phyloP scores from a whole-genome alignment of 2,329 filamentous ascomycete genomes.

The Hortaea sp. region DNA sequence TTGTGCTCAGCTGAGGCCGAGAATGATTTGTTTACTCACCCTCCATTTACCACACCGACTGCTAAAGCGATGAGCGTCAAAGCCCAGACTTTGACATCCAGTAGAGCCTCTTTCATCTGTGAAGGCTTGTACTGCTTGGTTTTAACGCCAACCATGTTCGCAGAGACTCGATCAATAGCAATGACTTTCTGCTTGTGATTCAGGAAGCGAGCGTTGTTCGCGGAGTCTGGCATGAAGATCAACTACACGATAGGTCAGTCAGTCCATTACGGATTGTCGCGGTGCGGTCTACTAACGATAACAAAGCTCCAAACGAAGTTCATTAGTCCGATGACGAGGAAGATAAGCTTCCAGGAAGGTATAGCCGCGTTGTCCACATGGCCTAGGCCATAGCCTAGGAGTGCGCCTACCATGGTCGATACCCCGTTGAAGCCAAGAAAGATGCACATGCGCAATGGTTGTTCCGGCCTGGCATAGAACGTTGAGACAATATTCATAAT shows the following conservation, averaged over 20 bases:
- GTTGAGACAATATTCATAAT: conserved; percentile 20
- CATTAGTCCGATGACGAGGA: conserved; percentile 6
- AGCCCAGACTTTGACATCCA: conserved; percentile 49
- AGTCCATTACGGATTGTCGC: background rate
- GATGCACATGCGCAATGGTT: conserved; percentile 31
- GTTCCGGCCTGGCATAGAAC: conserved; percentile 4
- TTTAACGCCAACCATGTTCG: conserved; percentile 35
- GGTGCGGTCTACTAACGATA: background rate
- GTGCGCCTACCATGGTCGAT: conserved; percentile 28
- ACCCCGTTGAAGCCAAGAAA: conserved; percentile 30
- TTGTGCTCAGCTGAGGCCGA: conserved; percentile 27
- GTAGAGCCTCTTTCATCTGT: conserved; percentile 43
- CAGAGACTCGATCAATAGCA: conserved; percentile 27
- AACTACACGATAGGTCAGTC: conserved; percentile 19
- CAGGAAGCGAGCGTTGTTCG: conserved; percentile 43
- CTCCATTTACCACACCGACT: conserved; percentile 9
- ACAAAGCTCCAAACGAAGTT: conserved; percentile 10
- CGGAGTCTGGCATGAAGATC: conserved; percentile 41
- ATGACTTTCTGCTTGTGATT: conserved; percentile 43
- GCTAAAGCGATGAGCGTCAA: conserved; percentile 8
- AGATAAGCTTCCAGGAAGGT: conserved; percentile 6
- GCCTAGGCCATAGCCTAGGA: conserved; percentile 25
- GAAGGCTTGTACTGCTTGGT: conserved; percentile 41
- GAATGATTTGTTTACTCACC: conserved; percentile 2
- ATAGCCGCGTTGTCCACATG: conserved; percentile 2